Conservation (phyloP, 441 rosid genomes). For the Rhodomyrtus psidioides region DNA sequence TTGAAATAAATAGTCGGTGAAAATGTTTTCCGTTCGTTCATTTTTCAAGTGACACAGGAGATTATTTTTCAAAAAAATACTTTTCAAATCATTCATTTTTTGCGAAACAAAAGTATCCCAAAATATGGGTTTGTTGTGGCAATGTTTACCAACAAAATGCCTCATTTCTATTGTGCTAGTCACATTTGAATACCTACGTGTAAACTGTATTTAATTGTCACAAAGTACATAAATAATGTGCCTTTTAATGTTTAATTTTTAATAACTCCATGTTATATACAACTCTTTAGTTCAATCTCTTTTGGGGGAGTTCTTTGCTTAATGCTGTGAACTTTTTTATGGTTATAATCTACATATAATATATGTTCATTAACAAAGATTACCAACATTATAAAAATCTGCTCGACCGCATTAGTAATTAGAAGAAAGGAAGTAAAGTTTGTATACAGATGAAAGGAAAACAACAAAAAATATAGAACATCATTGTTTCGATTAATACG, state of each 20-base stretch:
- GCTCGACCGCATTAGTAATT: background rate
- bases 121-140: background rate
- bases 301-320: background rate
- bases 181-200: background rate
- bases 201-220: background rate
- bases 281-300: background rate
- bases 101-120: too few species aligned
- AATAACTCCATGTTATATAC: background rate
- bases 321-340: background rate
- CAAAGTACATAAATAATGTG: too few species aligned
- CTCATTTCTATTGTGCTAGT: background rate
- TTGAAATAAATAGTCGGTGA: too few species aligned
- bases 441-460: background rate
- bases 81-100: too few species aligned
- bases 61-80: too few species aligned
- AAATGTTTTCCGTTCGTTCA: too few species aligned
- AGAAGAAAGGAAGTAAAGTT: background rate
- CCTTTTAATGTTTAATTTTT: background rate
- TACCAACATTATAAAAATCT: background rate
- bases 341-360: too few species aligned
- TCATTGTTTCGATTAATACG: background rate
- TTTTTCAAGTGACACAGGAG: too few species aligned
- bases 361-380: background rate
- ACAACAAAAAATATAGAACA: background rate
- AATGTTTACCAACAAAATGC: background rate